Base-by-base conservation (phyloP, 2,329 filamentous ascomycete genomes). In the Trichoderma sp. region DNA sequence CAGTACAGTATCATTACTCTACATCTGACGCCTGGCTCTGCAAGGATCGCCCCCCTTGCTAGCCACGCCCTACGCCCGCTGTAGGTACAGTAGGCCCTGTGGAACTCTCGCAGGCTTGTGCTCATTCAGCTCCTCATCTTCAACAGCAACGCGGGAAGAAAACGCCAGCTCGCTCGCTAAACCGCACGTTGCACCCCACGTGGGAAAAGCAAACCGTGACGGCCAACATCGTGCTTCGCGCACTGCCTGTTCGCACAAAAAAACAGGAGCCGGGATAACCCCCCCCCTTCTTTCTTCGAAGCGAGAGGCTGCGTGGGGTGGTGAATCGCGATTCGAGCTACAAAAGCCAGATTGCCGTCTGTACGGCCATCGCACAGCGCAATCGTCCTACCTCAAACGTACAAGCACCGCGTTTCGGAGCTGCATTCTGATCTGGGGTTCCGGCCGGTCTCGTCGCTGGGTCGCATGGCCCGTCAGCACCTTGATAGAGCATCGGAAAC, bases 221-320 rank as follows among this genome's bases (percentile, higher is more conserved):
- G 6, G 39, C 39, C 39, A 43, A 34, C 52, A 43, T 13, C 13
- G 32, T 34, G 18, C 46, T 16, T 59, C 39, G 52, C 39, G 26
- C 56, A 13, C 55, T 21, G 30, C 30, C 55, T 18, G 5, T 16
- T 39, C 4, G 32, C 55, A 60, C 32, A 8, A 28, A 56, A 56
- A 46, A 56, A 59, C 24, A 37, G 43, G 21, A 24, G 24, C 39
- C 39, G 39, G 39, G 13, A 14, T 11, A 34, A 11, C 11, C n/a
- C 43, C 43, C 3, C 21, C n/a, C n/a, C n/a, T n/a, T n/a, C n/a
- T n/a, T 11, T 21, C 32, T 14, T 68, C 65, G 56, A 52, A 68
- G 65, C 65, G 65, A 68, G 55, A 59, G 43, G 56, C 65, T 68
- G 56, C 56, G 56, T 68, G 65, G 56, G 65, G 65, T 60, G 55